phyloP scores from a whole-genome alignment of 352 stramenopile genomes.

The Phytophthora agathidicida region DNA sequence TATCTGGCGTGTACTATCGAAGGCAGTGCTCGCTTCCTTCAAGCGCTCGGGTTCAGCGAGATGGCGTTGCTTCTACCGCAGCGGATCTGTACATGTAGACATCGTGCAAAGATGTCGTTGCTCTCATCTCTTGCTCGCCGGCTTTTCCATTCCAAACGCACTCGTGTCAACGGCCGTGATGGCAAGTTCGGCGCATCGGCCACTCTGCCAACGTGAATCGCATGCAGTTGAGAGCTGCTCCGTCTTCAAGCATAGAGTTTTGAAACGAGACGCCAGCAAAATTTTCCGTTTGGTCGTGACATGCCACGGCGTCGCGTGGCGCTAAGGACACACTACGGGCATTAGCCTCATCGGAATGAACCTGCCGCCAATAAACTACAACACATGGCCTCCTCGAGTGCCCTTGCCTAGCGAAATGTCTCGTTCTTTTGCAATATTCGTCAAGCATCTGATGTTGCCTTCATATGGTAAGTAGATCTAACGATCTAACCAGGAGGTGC shows the following conservation, averaged over 20 bases:
- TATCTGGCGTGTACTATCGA: conserved; percentile 19
- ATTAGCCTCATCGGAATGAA: conserved; percentile 18
- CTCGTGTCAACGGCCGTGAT: conserved; percentile 35
- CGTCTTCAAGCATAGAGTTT: conserved; percentile 14
- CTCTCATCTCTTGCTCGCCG: conserved; percentile 1
- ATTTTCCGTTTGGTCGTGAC: conserved; percentile 1
- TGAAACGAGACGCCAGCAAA: conserved; percentile 2
- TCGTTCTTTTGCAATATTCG: conserved; percentile 1
- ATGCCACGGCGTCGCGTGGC: neutral
- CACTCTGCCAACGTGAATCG: no score
- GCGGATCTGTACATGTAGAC: neutral
- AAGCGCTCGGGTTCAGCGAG: no score
- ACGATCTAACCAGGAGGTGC: no score
- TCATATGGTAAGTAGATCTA: conserved; percentile 9
- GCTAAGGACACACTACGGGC: neutral
- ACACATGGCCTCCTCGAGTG: conserved; percentile 7
- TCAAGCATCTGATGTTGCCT: conserved; percentile 7
- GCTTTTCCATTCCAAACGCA: conserved; percentile 33
- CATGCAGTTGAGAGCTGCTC: conserved; percentile 4
- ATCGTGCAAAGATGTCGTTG: conserved; percentile 24
- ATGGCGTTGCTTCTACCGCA: conserved; percentile 11
- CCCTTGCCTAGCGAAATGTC: conserved; percentile 17
- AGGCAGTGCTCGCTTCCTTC: conserved; percentile 8
- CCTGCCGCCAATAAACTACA: neutral
- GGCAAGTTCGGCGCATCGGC: no score